Base-by-base conservation (phyloP, 495 filamentous ascomycete species). In the Aspergillus bridgeri region DNA sequence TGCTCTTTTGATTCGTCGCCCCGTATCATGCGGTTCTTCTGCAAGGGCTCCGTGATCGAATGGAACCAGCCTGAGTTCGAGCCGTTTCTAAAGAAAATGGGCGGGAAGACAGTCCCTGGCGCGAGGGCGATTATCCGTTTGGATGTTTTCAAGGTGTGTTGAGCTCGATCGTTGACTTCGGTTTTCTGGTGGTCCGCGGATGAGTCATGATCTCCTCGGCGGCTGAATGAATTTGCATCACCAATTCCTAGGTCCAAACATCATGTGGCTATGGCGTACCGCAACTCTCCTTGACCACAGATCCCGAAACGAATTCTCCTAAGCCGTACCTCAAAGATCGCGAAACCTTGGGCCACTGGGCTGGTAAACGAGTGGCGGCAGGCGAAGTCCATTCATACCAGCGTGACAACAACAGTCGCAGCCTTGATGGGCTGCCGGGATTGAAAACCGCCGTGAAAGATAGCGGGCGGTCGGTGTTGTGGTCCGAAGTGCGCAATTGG, bases 11-110 rank as follows among this genome's bases (percentile, higher is more conserved):
- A 82, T 9, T 70, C 72, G 0, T 67, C 75, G 1, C 89, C 89
- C 3, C 78, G 82, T 56, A 92, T 92, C 60, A 58, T 91, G 56
- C 69, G 89, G 2, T 69, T 90, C n/a, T 92, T 86, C 65, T 88
- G 89, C 47, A 79, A 67, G 47, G 89, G 87, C 0, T 73, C 70
- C 3, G 84, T 90, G 7, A 71, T 90, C 9, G 89, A 92, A 68
- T 70, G 71, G 51, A 79, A 78, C 19, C 68, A 77, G 0, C 50
- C 66, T 0, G 60, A 53, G 8, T 72, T 72, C 33, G 11, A 53
- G 3, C 27, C 20, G 3, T 62, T 57, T 51, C 52, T 69, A 20
- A 53, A 59, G 11, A 61, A 57, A 1, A 64, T 69, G 65, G 53
- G 56, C 42, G 72, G 68, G 29, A 68, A 68, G 54, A 52, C 55